A percentile compares a stretch with the other conserved stretches of the same genome.
phyloP scores from a whole-genome alignment of 306 rosid species.

The Gillenia trifoliata region DNA sequence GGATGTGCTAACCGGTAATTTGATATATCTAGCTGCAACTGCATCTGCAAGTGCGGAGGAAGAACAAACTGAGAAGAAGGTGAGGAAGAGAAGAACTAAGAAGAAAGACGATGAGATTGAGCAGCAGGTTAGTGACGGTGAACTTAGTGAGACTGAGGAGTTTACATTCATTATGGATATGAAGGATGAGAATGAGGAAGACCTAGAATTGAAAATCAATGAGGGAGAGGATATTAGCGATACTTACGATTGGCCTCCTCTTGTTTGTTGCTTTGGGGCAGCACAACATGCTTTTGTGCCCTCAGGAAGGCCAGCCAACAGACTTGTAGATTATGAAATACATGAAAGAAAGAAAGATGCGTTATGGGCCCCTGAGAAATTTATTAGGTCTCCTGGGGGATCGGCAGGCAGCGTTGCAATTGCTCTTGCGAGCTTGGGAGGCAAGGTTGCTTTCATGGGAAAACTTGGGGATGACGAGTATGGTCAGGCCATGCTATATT shows the following conservation, averaged over 20 bases:
- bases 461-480: conserved; percentile 83
- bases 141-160: conserved; percentile 49
- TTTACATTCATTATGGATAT: conserved; percentile 32
- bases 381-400: conserved; percentile 78
- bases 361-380: conserved; percentile 74
- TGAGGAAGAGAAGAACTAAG: conserved; percentile 47
- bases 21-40: conserved; percentile 45
- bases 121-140: conserved; percentile 37
- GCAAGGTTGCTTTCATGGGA: conserved; percentile 97
- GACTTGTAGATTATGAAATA: conserved; percentile 72
- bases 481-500: conserved; percentile 76
- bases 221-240: conserved; percentile 76
- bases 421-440: conserved; percentile 88
- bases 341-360: conserved; percentile 71
- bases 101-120: conserved; percentile 33
- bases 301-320: conserved; percentile 77
- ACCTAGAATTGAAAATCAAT: conserved; percentile 39
- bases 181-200: conserved; percentile 54
- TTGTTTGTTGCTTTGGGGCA: conserved; percentile 95
- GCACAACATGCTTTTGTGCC: conserved; percentile 91
- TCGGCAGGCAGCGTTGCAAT: conserved; percentile 82
- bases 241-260: conserved; percentile 94
- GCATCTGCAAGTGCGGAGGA: conserved; percentile 42
- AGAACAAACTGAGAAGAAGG: conserved; percentile 54
- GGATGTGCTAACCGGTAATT: conserved; percentile 19